phyloP scores from a whole-genome alignment of 228 moss, liverwort and hornwort species.

The Sphagnum magellanicum region DNA sequence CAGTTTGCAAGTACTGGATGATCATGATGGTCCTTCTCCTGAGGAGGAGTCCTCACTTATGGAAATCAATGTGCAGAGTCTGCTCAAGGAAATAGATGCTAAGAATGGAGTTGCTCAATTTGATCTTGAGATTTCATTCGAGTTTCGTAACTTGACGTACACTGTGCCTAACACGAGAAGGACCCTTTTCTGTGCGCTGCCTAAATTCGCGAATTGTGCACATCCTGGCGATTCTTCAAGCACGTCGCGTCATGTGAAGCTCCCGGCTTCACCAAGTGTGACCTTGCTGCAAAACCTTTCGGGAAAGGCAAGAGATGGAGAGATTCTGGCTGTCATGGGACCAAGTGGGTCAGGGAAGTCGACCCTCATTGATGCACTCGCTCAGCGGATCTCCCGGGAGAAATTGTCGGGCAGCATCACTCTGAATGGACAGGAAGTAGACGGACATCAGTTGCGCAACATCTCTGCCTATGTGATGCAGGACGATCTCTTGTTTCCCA shows the following conservation, averaged over 20 bases:
- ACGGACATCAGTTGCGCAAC: conserved; percentile 50
- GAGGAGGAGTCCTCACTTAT: too few relatives aligned
- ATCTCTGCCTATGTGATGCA: conserved; percentile 92
- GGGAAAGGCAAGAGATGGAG: conserved; percentile 59
- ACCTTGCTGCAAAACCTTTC: conserved; percentile 54
- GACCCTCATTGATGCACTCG: conserved; percentile 77
- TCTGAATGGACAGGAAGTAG: conserved; percentile 73
- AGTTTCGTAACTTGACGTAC: conserved; percentile 31
- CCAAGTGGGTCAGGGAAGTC: conserved; percentile 86
- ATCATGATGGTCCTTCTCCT: too few relatives aligned
- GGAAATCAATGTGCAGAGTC: not conserved
- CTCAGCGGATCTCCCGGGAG: conserved; percentile 57
- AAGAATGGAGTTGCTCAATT: not conserved
- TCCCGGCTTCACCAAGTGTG: conserved; percentile 7
- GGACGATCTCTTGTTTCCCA: conserved; percentile 79
- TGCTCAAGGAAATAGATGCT: not conserved
- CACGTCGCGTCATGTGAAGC: not conserved
- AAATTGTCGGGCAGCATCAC: conserved; percentile 64
- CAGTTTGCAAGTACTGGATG: too few relatives aligned
- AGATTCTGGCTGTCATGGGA: conserved; percentile 78
- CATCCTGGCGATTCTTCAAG: not conserved
- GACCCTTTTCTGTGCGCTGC: not conserved
- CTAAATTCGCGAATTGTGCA: too few relatives aligned
- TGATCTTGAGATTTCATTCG: conserved; percentile 19
- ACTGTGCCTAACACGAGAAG: conserved; percentile 3